Evolutionary conservation across 176 grass and related monocot genomes (phyloP).

Genomic region (Lolium perenne): DNA sequence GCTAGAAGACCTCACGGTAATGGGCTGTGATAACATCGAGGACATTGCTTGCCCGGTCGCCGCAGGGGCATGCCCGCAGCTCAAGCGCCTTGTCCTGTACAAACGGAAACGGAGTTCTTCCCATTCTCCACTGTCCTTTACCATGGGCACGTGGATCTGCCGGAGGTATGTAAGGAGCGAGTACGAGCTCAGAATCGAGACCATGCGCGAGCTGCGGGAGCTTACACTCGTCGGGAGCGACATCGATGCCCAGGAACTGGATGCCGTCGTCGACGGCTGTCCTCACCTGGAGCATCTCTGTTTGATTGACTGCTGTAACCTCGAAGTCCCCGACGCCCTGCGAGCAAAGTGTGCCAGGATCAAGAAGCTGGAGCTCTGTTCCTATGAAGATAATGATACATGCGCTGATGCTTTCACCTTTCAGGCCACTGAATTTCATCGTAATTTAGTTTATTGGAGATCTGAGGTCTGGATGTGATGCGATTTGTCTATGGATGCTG

Average conservation of each 20-base stretch:
- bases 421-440: too few species aligned
- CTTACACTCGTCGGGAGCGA: not conserved
- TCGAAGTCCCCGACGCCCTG: not conserved
- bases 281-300: slow-evolving; percentile 5
- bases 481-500: too few species aligned
- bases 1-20: not conserved
- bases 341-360: slow-evolving; percentile 9
- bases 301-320: not conserved
- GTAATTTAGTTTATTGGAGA: too few species aligned
- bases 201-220: not conserved
- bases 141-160: too few species aligned
- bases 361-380: not conserved
- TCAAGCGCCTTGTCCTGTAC: not conserved
- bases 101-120: not conserved
- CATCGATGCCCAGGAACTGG: not conserved
- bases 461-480: too few species aligned
- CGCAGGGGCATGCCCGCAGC: not conserved
- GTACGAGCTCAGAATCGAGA: not conserved
- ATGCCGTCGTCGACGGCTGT: not conserved
- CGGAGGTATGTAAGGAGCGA: too few species aligned
- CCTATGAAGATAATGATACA: too few species aligned
- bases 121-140: too few species aligned
- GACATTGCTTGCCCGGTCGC: too few species aligned
- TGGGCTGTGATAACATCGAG: not conserved
- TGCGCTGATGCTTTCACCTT: too few species aligned